Percentiles rank a stretch among this genome's conserved stretches.
Evolutionary conservation across 177 flowering plant species (phyloP).

Genomic region (Vitis hybrid): DNA sequence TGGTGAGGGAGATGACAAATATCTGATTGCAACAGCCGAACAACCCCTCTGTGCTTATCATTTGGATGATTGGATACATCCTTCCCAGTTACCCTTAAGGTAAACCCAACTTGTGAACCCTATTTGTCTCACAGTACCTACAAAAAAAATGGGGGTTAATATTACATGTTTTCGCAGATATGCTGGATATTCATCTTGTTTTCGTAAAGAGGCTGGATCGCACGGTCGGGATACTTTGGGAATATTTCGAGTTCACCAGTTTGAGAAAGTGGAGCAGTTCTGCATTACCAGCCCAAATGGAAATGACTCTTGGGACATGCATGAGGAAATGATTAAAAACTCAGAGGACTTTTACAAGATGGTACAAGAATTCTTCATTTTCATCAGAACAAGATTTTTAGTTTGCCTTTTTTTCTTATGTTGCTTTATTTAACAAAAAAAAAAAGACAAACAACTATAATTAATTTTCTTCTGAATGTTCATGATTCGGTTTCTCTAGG

Average conservation of each 20-base stretch:
- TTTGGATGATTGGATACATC: slow-evolving; percentile 94
- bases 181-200: slow-evolving; percentile 96
- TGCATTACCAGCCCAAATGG: slow-evolving; percentile 85
- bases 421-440: not conserved
- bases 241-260: slow-evolving; percentile 93
- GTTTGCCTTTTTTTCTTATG: not conserved
- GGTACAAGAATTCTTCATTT: slow-evolving; percentile 34
- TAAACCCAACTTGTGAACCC: slow-evolving; percentile 10
- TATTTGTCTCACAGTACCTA: not conserved
- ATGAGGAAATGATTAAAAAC: slow-evolving; percentile 86
- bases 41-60: slow-evolving; percentile 98
- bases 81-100: slow-evolving; percentile 85
- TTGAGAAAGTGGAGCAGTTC: slow-evolving; percentile 96
- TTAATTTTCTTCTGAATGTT: not conserved
- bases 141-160: not conserved
- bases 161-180: slow-evolving; percentile 42
- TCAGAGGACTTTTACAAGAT: slow-evolving; percentile 84
- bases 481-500: not conserved
- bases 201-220: slow-evolving; percentile 98
- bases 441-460: too few relatives aligned
- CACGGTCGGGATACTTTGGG: slow-evolving; percentile 97
- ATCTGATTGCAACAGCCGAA: slow-evolving; percentile 95
- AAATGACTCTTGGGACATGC: slow-evolving; percentile 95
- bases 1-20: slow-evolving; percentile 97
- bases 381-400: not conserved